These are phyloP conservation scores for Adansonia rubrostipa DNA, from an alignment of 441 rosid species.

Conservation along the genomic window DNA sequence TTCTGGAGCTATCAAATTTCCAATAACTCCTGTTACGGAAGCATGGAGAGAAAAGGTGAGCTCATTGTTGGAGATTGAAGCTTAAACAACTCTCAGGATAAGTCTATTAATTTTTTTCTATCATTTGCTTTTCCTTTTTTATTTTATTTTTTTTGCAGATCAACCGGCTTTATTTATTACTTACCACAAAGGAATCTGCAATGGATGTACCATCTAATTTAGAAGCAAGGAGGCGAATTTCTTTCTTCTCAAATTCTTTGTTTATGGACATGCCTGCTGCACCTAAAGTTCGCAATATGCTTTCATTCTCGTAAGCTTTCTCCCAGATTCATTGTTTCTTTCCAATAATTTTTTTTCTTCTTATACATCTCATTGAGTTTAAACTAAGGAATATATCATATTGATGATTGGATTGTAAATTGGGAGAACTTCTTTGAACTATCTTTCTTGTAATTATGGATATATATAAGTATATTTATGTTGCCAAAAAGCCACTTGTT, in stretches of 20 bases:
- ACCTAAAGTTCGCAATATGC: constrained; percentile 99
- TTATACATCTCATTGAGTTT: constrained; percentile 7
- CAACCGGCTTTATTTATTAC: constrained; percentile 81
- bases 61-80: constrained; percentile 17
- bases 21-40: constrained; percentile 72
- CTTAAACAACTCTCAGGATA: not conserved
- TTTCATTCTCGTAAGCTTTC: constrained; percentile 94
- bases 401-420: not conserved
- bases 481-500: not conserved
- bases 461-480: not conserved
- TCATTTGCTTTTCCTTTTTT: constrained; percentile 15
- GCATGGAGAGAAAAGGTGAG: constrained; percentile 98
- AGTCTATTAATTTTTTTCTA: constrained; percentile 8
- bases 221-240: constrained; percentile 97
- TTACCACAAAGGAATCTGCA: constrained; percentile 98
- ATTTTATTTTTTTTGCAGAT: constrained; percentile 52
- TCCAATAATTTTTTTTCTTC: not conserved
- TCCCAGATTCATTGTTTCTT: constrained; percentile 21
- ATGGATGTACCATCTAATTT: constrained; percentile 99
- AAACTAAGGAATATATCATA: not conserved
- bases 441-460: not conserved
- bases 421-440: not conserved
- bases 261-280: constrained; percentile 98
- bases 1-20: constrained; percentile 87
- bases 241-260: constrained; percentile 98